Evolutionary conservation across 1,139 yeast species (phyloP), one percentile per base, ranked within the genome.

Genomic region (Pneumocystis jirovecii): DNA sequence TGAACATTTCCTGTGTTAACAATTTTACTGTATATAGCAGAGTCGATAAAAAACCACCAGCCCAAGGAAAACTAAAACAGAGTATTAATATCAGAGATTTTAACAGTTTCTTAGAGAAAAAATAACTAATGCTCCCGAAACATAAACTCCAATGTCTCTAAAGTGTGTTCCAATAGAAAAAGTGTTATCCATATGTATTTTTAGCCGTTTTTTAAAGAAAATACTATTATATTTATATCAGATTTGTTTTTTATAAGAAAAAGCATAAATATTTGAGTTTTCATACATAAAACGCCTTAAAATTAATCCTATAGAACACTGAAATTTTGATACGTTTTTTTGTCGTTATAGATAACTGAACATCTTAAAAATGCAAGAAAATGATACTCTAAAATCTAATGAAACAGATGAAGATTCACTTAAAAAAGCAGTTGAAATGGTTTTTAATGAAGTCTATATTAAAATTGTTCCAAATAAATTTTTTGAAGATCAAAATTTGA

Each of bases 41-140:
- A 88, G 76, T 93, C 98, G 50, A 93, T 76, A 76, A 93, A 84
- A 50, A 86, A 78, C 95, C 96, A 93, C 74, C 91, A 85, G 12
- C 96, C 98, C 66, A 88, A 77, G 62, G 97, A 88, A 71, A 87
- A 93, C 57, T 50, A 50, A n/a, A 45, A 7, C 4, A 44, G 21
- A 25, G 5, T 21, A 44, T 44, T n/a, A 44, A 50, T 50, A 50
- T 12, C 2, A 25, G 3, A 3, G 7, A 3, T 3, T 1, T 2
- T 15, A 10, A 25, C 1, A 25, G 0, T 6, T 10, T 25, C 2
- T 25, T 21, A 7, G 7, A 37, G 15, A 12, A 37, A 10, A 4
- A 25, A 50, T 50, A 50, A 50, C 57, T 15, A 19, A 25, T 15
- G 21, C 21, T 12, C 57, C 57, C 12, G 34, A 50, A 4, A 15